These are phyloP conservation scores for Larix sibirica DNA, from an alignment of 83 land plant genomes.

Conservation along the genomic window DNA sequence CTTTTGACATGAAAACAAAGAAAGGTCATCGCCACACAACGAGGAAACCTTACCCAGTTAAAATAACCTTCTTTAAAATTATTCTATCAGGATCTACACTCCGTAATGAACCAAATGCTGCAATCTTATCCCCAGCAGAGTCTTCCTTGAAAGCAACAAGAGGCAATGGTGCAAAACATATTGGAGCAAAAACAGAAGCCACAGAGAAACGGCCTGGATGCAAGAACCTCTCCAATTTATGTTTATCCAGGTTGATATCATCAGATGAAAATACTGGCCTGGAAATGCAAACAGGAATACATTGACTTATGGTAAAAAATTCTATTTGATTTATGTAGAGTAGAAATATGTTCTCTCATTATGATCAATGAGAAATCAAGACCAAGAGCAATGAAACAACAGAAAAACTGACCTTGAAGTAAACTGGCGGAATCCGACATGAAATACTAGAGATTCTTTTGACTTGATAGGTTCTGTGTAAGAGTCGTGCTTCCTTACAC, in stretches of 20 bases:
- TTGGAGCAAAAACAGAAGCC: conserved; percentile 89
- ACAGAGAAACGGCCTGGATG: conserved; percentile 89
- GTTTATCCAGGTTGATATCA: conserved; percentile 84
- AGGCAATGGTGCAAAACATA: conserved; percentile 77
- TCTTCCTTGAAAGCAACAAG: conserved; percentile 62
- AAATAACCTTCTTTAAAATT: conserved; percentile 79
- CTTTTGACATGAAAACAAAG: background rate
- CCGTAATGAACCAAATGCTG: conserved; percentile 79
- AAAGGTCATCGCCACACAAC: background rate
- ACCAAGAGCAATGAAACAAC: background rate
- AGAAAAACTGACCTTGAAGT: conserved; percentile 56
- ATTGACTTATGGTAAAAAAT: background rate
- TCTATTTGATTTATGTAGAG: background rate
- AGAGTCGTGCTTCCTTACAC: conserved; percentile 85
- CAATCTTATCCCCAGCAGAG: conserved; percentile 39
- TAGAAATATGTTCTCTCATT: background rate
- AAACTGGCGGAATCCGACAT: conserved; percentile 91
- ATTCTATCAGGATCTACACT: conserved; percentile 84
- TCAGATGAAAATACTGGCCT: conserved; percentile 98
- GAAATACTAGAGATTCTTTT: conserved; percentile 79
- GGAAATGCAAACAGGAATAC: conserved; percentile 20
- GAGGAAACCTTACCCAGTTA: conserved; percentile 73
- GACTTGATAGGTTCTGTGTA: conserved; percentile 82
- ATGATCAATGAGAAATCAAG: background rate
- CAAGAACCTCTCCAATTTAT: conserved; percentile 95